phyloP scores from a whole-genome alignment of 768 basidiomycete genomes.

The Naganishia onofrii region DNA sequence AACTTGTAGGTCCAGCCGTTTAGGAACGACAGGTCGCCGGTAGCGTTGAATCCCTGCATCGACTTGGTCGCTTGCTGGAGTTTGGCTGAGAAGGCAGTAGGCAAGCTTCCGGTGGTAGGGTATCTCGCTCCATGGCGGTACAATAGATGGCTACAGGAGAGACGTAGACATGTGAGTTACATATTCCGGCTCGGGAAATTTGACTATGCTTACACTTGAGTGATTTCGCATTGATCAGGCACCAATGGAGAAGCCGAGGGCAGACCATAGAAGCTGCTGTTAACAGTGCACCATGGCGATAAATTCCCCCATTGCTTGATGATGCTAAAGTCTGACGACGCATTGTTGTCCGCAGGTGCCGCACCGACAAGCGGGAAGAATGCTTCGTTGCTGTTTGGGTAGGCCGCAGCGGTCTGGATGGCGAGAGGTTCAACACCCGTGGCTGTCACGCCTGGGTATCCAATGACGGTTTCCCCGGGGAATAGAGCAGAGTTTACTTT shows the following conservation, averaged over 20 bases:
- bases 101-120: constrained; percentile 45
- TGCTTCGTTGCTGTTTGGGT: constrained; percentile 35
- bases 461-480: constrained; percentile 42
- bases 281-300: constrained; percentile 46
- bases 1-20: constrained; percentile 46
- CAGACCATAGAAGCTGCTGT: constrained; percentile 46
- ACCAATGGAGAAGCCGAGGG: constrained; percentile 41
- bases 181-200: background rate
- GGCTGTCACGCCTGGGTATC: constrained; percentile 41
- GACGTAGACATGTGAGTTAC: background rate
- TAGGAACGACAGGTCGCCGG: constrained; percentile 41
- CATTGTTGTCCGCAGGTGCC: constrained; percentile 27
- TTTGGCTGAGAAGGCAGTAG: constrained; percentile 42
- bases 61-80: constrained; percentile 40
- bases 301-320: constrained; percentile 50
- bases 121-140: constrained; percentile 49
- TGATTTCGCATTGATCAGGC: constrained; percentile 46
- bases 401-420: constrained; percentile 40
- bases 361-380: constrained; percentile 42
- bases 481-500: constrained; percentile 38
- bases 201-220: constrained; percentile 35
- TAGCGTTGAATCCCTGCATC: constrained; percentile 30
- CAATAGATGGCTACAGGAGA: constrained; percentile 26
- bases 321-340: constrained; percentile 34
- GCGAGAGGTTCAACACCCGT: constrained; percentile 49